Evolutionary conservation across 2,329 filamentous ascomycete species (phyloP).

Genomic region (Rutstroemia sydowiana): DNA sequence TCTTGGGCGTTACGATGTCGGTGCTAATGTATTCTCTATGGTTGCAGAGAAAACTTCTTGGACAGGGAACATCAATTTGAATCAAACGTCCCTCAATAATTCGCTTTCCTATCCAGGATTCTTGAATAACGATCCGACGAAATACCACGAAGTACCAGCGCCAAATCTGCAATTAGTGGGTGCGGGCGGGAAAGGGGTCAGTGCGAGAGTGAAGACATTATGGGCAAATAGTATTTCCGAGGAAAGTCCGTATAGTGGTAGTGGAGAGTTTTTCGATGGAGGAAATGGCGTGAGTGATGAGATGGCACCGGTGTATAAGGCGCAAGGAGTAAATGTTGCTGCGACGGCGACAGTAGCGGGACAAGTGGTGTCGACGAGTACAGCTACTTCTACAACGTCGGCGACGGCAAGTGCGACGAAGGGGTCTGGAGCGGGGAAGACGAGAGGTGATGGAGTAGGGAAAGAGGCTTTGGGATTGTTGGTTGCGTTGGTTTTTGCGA

Average conservation of each 20-base stretch:
- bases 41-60: conserved; percentile 27
- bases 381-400: conserved; percentile 93
- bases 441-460: conserved; percentile 51
- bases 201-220: conserved; percentile 27
- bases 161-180: conserved; percentile 39
- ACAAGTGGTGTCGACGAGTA: conserved; percentile 83
- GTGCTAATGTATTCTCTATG: conserved; percentile 31
- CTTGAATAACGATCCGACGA: conserved; percentile 32
- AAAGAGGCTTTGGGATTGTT: conserved; percentile 27
- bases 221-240: conserved; percentile 28
- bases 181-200: conserved; percentile 36
- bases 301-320: conserved; percentile 35
- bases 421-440: conserved; percentile 62
- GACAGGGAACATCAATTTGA: conserved; percentile 17
- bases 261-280: conserved; percentile 37
- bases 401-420: conserved; percentile 86
- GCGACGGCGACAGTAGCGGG: conserved; percentile 87
- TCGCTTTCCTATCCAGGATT: conserved; percentile 38
- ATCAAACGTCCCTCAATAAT: conserved; percentile 37
- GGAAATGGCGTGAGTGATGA: conserved; percentile 24
- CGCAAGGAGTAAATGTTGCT: conserved; percentile 32
- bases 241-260: conserved; percentile 40
- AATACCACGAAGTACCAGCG: conserved; percentile 31
- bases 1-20: conserved; percentile 38
- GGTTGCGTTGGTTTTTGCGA: conserved; percentile 9